phyloP scores from a whole-genome alignment of 1,139 yeast species.

The Pichia sp. region DNA sequence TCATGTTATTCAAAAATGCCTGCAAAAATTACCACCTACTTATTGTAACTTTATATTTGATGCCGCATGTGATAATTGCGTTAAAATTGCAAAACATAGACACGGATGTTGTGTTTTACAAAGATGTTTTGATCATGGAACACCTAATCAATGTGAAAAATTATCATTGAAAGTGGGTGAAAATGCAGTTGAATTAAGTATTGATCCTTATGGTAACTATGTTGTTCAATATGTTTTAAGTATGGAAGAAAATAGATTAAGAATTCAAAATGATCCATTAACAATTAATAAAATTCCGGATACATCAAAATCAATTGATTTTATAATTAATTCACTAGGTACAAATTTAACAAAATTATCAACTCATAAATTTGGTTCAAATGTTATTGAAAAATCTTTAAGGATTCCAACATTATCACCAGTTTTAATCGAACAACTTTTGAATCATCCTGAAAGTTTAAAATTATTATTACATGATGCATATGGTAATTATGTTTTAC shows the following conservation, averaged over 20 bases:
- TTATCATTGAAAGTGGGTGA: conserved; percentile 46
- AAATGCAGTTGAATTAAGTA: conserved; percentile 63
- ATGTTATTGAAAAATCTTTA: conserved; percentile 84
- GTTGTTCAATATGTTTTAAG: conserved; percentile 86
- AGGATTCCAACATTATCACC: conserved; percentile 47
- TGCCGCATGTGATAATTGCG: conserved; percentile 70
- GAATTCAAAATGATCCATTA: conserved; percentile 23
- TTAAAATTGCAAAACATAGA: conserved; percentile 85
- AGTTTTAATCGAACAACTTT: conserved; percentile 37
- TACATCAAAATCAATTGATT: conserved; percentile 26
- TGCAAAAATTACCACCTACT: conserved; percentile 62
- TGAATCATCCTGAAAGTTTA: conserved; percentile 38
- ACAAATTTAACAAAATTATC: conserved; percentile 56
- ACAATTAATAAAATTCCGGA: conserved; percentile 38
- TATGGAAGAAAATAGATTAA: conserved; percentile 35
- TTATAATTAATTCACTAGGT: conserved; percentile 26
- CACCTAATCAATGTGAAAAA: conserved; percentile 54
- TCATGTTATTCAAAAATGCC: conserved; percentile 90
- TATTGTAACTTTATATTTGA: conserved; percentile 83
- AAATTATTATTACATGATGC: conserved; percentile 48
- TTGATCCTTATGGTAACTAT: conserved; percentile 95
- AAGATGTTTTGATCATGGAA: conserved; percentile 84
- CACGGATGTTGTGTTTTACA: conserved; percentile 98
- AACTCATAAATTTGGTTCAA: conserved; percentile 88
- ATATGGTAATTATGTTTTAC: conserved; percentile 80